A percentile compares a stretch with the other conserved stretches of the same genome.
phyloP scores from a whole-genome alignment of 371 early-diverging fungal species.

The Apophysomyces elegans region DNA sequence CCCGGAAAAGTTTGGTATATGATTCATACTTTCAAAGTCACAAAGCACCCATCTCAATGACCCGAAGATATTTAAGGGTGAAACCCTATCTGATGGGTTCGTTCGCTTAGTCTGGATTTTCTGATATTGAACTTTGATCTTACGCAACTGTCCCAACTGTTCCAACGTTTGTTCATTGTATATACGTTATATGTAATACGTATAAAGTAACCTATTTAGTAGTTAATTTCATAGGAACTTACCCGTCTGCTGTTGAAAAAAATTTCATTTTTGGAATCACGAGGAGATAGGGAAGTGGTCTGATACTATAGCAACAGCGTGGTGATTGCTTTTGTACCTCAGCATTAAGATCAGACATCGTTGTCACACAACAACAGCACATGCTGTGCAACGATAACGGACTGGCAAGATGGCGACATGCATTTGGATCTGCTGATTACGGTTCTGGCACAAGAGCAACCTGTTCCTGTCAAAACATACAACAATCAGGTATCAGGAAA shows the following conservation, averaged over 20 bases:
- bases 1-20: not conserved
- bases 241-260: too few relatives aligned
- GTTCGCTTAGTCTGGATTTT: not conserved
- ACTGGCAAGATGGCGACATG: conserved; percentile 2
- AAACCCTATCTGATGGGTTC: not conserved
- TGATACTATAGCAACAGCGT: too few relatives aligned
- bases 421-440: conserved; percentile 5
- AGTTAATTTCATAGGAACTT: too few relatives aligned
- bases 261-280: too few relatives aligned
- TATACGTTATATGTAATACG: too few relatives aligned
- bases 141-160: too few relatives aligned
- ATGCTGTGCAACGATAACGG: conserved; percentile 10
- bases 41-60: not conserved
- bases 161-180: too few relatives aligned
- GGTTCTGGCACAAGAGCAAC: not conserved
- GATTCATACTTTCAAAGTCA: conserved; percentile 2
- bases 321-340: not conserved
- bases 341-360: conserved; percentile 1
- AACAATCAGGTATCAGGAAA: not conserved
- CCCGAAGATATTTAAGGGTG: not conserved
- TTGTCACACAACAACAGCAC: conserved; percentile 8
- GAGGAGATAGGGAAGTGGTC: too few relatives aligned
- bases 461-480: not conserved
- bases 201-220: too few relatives aligned
- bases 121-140: not conserved